Conservation (phyloP, 768 basidiomycete species). For the Fistulinella prunicolor region DNA sequence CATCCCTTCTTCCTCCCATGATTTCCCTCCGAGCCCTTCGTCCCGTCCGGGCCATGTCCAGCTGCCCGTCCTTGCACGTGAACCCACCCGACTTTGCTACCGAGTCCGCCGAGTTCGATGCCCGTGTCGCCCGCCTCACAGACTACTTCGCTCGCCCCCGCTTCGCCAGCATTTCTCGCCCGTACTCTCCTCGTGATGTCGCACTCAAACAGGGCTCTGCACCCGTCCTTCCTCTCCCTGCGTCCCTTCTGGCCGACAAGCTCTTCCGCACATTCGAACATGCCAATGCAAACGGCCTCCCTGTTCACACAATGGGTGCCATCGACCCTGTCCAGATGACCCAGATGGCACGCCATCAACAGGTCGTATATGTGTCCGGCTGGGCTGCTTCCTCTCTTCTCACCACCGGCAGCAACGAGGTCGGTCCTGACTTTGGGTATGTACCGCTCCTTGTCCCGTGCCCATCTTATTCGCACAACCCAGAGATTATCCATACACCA, state of each 20-base stretch:
- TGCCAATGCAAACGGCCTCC: constrained; percentile 58
- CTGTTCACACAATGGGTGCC: constrained; percentile 89
- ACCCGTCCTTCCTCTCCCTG: constrained; percentile 72
- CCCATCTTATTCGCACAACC: constrained; percentile 2
- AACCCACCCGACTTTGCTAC: constrained; percentile 54
- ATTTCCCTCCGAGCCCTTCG: constrained; percentile 10
- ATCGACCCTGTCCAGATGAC: constrained; percentile 95
- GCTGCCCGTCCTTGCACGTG: constrained; percentile 44
- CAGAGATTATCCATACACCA: constrained; percentile 94
- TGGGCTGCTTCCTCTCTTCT: constrained; percentile 87
- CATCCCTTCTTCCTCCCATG: constrained; percentile 32
- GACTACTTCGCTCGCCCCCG: constrained; percentile 76
- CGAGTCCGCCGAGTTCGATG: constrained; percentile 57
- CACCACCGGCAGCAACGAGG: constrained; percentile 88
- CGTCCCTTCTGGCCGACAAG: constrained; percentile 81
- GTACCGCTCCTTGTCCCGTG: neutral
- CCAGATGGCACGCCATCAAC: constrained; percentile 85
- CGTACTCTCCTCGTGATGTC: constrained; percentile 77
- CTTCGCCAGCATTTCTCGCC: constrained; percentile 68
- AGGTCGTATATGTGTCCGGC: constrained; percentile 89
- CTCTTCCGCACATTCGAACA: constrained; percentile 66
- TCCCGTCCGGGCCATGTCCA: constrained; percentile 43
- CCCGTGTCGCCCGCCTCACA: constrained; percentile 59
- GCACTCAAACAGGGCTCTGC: constrained; percentile 88
- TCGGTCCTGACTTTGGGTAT: constrained; percentile 87